These are phyloP conservation scores for Samsoniella hepiali DNA, from an alignment of 2,329 filamentous ascomycete species.

Conservation along the genomic window DNA sequence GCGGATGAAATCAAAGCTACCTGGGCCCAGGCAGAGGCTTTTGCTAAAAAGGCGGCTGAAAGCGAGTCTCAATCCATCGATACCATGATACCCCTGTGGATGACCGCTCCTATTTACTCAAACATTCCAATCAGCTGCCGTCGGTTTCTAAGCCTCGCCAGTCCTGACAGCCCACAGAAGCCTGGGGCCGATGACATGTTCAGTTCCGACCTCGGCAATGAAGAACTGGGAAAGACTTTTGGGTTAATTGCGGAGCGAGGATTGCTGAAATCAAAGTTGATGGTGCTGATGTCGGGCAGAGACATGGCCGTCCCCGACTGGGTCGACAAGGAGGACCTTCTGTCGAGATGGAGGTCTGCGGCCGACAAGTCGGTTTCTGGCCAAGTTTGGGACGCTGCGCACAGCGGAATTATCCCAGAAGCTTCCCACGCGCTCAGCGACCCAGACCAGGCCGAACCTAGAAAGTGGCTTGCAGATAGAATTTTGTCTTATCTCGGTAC, in stretches of 20 bases:
- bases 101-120: slow-evolving; percentile 31
- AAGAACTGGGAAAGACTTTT: slow-evolving; percentile 51
- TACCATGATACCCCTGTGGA: slow-evolving; percentile 31
- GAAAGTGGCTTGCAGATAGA: slow-evolving; percentile 22
- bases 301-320: slow-evolving; percentile 43
- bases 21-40: slow-evolving; percentile 34
- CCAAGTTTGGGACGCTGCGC: slow-evolving; percentile 43
- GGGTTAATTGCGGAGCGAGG: slow-evolving; percentile 42
- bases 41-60: slow-evolving; percentile 31
- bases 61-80: slow-evolving; percentile 25
- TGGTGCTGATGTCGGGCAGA: slow-evolving; percentile 43
- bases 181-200: slow-evolving; percentile 63
- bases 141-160: slow-evolving; percentile 45
- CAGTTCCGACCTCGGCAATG: slow-evolving; percentile 55
- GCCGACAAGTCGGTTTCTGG: slow-evolving; percentile 32
- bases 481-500: background rate
- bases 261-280: slow-evolving; percentile 35
- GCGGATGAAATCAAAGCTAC: slow-evolving; percentile 32
- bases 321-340: slow-evolving; percentile 42
- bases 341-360: slow-evolving; percentile 41
- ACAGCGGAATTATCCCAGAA: slow-evolving; percentile 45
- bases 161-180: slow-evolving; percentile 42
- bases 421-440: slow-evolving; percentile 48
- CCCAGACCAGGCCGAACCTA: slow-evolving; percentile 42
- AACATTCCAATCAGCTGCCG: slow-evolving; percentile 30